These are phyloP conservation scores for Barnettozyma vustinii DNA, from an alignment of 805 yeast species.

Conservation along the genomic window DNA sequence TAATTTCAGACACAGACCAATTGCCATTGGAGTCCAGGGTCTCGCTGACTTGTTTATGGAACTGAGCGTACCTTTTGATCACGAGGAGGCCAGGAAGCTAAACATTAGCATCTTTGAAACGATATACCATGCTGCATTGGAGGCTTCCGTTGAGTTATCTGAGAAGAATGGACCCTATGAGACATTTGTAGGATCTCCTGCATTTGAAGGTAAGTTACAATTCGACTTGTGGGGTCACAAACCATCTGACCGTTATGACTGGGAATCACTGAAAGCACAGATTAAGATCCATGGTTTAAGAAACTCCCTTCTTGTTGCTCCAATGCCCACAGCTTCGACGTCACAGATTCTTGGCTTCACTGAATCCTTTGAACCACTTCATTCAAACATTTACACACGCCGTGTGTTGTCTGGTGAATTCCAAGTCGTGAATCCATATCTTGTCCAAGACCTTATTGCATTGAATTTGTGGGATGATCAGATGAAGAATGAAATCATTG, in stretches of 20 bases:
- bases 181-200: constrained; percentile 81
- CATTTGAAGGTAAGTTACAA: constrained; percentile 77
- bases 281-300: constrained; percentile 67
- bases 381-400: constrained; percentile 90
- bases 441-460: constrained; percentile 63
- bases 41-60: constrained; percentile 82
- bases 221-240: constrained; percentile 81
- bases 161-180: constrained; percentile 61
- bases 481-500: constrained; percentile 71
- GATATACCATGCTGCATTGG: constrained; percentile 88
- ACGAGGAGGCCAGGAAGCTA: constrained; percentile 63
- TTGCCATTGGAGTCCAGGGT: constrained; percentile 95
- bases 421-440: constrained; percentile 86
- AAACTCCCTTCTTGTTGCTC: constrained; percentile 85
- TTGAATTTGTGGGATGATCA: constrained; percentile 78
- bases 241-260: constrained; percentile 79
- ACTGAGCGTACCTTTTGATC: constrained; percentile 78
- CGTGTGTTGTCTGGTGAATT: constrained; percentile 92
- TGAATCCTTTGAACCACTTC: constrained; percentile 95
- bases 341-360: constrained; percentile 92
- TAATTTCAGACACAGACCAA: constrained; percentile 79
- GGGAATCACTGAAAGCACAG: constrained; percentile 65
- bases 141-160: constrained; percentile 80
- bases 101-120: constrained; percentile 89
- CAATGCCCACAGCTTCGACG: constrained; percentile 99